These are phyloP conservation scores for Physcia stellaris DNA, from an alignment of 495 filamentous ascomycete species.

Conservation along the genomic window DNA sequence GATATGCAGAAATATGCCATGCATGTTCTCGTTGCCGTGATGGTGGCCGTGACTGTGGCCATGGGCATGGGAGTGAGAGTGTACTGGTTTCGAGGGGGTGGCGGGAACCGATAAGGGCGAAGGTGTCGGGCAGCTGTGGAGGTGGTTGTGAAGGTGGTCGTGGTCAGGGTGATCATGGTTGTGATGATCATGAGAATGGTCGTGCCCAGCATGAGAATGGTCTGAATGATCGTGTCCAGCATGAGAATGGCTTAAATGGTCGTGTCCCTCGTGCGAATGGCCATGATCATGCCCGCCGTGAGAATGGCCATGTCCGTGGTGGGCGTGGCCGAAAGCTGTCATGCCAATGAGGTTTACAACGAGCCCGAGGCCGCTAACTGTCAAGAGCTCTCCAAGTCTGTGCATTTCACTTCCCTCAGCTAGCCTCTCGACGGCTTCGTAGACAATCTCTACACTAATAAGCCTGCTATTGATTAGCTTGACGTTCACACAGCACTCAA, in stretches of 20 bases:
- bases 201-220: slow-evolving; percentile 16
- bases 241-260: slow-evolving; percentile 28
- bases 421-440: slow-evolving; percentile 81
- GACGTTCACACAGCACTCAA: background rate
- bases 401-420: slow-evolving; percentile 69
- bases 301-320: slow-evolving; percentile 48
- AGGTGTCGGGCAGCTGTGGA: slow-evolving; percentile 17
- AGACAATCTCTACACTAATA: slow-evolving; percentile 92
- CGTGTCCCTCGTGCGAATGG: slow-evolving; percentile 57
- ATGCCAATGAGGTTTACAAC: slow-evolving; percentile 87
- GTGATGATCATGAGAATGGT: slow-evolving; percentile 15
- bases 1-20: slow-evolving; percentile 95
- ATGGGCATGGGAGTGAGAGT: slow-evolving; percentile 14
- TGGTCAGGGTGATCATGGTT: slow-evolving; percentile 17
- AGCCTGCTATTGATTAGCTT: slow-evolving; percentile 34
- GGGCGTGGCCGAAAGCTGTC: slow-evolving; percentile 66
- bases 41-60: slow-evolving; percentile 29
- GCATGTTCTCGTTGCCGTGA: slow-evolving; percentile 96
- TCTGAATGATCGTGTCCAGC: slow-evolving; percentile 35
- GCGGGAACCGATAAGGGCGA: slow-evolving; percentile 12
- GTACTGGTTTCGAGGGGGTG: slow-evolving; percentile 12
- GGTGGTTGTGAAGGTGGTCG: slow-evolving; percentile 19
- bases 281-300: slow-evolving; percentile 54
- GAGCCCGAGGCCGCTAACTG: slow-evolving; percentile 74
- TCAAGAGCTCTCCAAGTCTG: slow-evolving; percentile 70